phyloP scores from a whole-genome alignment of 345 rosid species.

The Gossypium ekmanianum region DNA sequence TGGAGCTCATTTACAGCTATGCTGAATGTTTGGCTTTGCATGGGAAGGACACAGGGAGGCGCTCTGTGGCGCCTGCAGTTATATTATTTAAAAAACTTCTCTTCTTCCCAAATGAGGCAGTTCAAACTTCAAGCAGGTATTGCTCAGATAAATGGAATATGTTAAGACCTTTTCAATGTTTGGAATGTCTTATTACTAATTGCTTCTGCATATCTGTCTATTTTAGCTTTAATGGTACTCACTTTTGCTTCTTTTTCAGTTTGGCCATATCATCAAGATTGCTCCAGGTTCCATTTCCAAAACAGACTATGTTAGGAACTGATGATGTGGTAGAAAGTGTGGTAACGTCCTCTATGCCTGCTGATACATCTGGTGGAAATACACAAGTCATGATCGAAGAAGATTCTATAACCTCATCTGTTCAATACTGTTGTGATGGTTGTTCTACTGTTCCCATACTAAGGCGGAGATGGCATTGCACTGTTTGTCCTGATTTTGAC shows the following conservation, averaged over 20 bases:
- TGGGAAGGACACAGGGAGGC: constrained; percentile 55
- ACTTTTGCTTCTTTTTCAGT: constrained; percentile 43
- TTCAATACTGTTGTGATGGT: constrained; percentile 97
- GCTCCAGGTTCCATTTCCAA: constrained; percentile 99
- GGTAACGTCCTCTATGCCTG: constrained; percentile 49
- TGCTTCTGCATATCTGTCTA: constrained; percentile 10
- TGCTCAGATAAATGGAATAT: constrained; percentile 6
- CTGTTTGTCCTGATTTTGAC: constrained; percentile 96
- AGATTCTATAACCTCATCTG: constrained; percentile 91
- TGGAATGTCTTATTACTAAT: neutral
- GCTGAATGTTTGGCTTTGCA: constrained; percentile 92
- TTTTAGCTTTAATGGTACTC: constrained; percentile 16
- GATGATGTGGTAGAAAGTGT: constrained; percentile 74
- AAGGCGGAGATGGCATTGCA: constrained; percentile 97
- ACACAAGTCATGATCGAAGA: constrained; percentile 89
- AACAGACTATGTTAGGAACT: constrained; percentile 78
- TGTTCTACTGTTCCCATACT: constrained; percentile 96
- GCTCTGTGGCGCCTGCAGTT: constrained; percentile 89
- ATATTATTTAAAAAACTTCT: constrained; percentile 74
- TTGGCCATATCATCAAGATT: constrained; percentile 95
- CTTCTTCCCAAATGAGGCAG: constrained; percentile 72
- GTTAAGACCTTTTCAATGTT: neutral
- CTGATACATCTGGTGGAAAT: constrained; percentile 59
- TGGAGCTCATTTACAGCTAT: constrained; percentile 89
- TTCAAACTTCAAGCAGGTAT: constrained; percentile 98